A percentile compares a stretch with the other conserved stretches of the same genome.
Evolutionary conservation across 1,284 basidiomycete genomes (phyloP).

Genomic region (Xanthoconium separans): DNA sequence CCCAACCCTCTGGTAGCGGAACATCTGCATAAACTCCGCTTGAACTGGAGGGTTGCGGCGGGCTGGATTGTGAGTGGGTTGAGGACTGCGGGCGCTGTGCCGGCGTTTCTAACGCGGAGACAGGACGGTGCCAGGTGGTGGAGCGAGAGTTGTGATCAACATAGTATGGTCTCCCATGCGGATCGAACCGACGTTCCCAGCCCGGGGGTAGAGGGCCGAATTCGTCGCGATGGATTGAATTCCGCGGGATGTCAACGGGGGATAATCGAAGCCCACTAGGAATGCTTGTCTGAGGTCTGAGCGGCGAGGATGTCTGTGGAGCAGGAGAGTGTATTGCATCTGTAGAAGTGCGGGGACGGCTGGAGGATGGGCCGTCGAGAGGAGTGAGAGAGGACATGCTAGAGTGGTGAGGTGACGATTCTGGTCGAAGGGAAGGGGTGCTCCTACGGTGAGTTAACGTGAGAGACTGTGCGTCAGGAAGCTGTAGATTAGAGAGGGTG

Average conservation of each 20-base stretch:
- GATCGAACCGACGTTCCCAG: conserved; percentile 92
- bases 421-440: conserved; percentile 23
- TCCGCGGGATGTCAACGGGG: conserved; percentile 7
- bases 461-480: conserved; percentile 13
- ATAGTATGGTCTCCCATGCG: conserved; percentile 81
- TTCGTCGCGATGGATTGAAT: conserved; percentile 22
- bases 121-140: conserved; percentile 92
- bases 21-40: conserved; percentile 48
- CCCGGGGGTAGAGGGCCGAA: conserved; percentile 62
- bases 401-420: conserved; percentile 15
- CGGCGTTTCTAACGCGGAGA: conserved; percentile 17
- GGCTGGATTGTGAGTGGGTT: conserved; percentile 9
- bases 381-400: conserved; percentile 22
- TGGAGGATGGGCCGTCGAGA: conserved; percentile 12
- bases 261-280: conserved; percentile 3
- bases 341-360: conserved; percentile 19
- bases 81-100: conserved; percentile 8
- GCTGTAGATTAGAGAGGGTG: conserved; percentile 15
- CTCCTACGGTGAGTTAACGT: conserved; percentile 24
- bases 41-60: conserved; percentile 14
- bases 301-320: conserved; percentile 11
- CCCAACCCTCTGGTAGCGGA: conserved; percentile 94
- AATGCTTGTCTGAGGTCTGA: conserved; percentile 15
- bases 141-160: conserved; percentile 92
- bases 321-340: conserved; percentile 12